phyloP scores from a whole-genome alignment of 345 rosid genomes.

The Raphanus raphanistrum region DNA sequence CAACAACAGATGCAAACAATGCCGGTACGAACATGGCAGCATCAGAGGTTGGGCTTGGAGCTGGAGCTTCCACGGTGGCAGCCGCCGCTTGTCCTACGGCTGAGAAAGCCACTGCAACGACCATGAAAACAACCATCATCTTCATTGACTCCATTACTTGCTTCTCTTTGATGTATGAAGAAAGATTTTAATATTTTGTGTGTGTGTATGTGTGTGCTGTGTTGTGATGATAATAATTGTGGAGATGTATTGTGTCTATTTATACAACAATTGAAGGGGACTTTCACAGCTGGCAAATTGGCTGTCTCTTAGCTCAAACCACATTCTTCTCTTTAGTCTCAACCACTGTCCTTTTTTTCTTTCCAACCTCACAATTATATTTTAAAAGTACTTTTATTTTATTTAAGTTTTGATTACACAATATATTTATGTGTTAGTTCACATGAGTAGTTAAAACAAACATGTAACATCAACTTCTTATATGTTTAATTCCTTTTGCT shows the following conservation, averaged over 20 bases:
- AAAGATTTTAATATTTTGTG: background rate
- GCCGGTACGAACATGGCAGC: constrained; percentile 41
- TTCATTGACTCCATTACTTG: constrained; percentile 38
- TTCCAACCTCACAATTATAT: constrained; percentile 28
- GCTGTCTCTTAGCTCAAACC: constrained; percentile 13
- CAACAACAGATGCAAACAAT: constrained; percentile 41
- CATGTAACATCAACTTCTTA: background rate
- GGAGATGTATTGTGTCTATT: constrained; percentile 32
- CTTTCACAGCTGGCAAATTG: constrained; percentile 37
- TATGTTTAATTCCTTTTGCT: background rate
- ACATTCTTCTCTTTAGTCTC: constrained; percentile 23
- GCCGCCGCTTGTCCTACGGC: constrained; percentile 19
- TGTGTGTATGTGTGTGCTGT: background rate
- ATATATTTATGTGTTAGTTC: background rate
- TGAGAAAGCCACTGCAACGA: constrained; percentile 35
- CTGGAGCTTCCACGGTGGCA: constrained; percentile 39
- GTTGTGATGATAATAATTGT: constrained; percentile 24
- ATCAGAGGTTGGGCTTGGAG: constrained; percentile 48
- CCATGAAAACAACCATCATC: constrained; percentile 34
- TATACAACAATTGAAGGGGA: constrained; percentile 18
- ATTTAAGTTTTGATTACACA: background rate
- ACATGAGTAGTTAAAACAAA: constrained; percentile 15
- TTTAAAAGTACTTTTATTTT: background rate
- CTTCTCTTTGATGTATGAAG: constrained; percentile 25
- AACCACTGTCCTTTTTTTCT: constrained; percentile 41